Base-by-base conservation (phyloP, 495 filamentous ascomycete species). In the Clohesyomyces aquaticus region DNA sequence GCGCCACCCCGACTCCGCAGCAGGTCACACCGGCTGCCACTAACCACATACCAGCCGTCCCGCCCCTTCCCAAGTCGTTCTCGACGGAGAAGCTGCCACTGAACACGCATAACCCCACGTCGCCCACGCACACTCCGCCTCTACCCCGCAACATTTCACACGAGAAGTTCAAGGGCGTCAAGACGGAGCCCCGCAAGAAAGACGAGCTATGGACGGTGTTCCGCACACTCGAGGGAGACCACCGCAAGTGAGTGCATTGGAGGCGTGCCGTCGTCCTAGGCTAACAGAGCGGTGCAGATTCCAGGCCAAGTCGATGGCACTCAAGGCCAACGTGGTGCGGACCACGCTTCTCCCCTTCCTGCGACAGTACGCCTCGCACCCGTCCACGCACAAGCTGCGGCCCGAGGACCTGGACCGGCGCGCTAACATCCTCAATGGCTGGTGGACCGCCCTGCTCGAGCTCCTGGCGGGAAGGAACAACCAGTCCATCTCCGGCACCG, bases 141-240 rank as follows among this genome's bases (percentile, higher is more conserved):
- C 73, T 86, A 63, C 82, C 83, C 1, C 81, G 79, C 45, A 67
- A 77, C 27, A 59, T 77, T 41, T 77, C 79, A 14, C 73, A 75
- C 27, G 78, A 76, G 19, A 72, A 72, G 52, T 56, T 79, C 28
- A 68, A 73, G 51, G 66, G 57, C 25, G 21, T 58, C 62, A 67
- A 48, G 49, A 49, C 63, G 45, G 81, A 85, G 28, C 56, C 71
- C 38, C 71, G 83, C 32, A 87, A 83, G 61, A 88, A 88, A 69
- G 94, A 98, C 73, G 91, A 93, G 60, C 80, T 98, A n/a, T 97
- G 91, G 92, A 85, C 81, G 14, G 81, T 87, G 27, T 98, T 96
- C 66, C 86, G 88, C 27, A 81, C 79, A 14, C 77, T 98, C 10
- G 94, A 98, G 65, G 82, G 81, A 25, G 95, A 97, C 65, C 94